Conservation (phyloP, 2,329 filamentous ascomycete species). For the Calonectria hongkongensis region DNA sequence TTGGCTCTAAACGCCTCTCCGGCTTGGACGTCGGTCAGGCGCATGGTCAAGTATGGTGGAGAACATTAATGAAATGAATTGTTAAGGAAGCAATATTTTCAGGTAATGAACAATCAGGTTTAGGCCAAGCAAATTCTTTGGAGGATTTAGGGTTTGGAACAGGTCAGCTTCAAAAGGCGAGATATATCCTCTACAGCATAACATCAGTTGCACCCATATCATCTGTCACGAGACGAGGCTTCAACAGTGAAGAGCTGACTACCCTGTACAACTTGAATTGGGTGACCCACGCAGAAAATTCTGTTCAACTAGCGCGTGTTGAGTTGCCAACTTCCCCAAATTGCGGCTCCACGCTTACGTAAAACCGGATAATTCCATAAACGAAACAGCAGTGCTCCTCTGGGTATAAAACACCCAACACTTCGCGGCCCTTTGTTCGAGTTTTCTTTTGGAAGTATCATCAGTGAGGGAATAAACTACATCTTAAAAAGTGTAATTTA, state of each 20-base stretch:
- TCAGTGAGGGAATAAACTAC: constrained; percentile 66
- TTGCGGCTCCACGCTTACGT: no score
- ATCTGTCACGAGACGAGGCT: no score
- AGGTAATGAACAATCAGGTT: not conserved
- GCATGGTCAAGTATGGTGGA: not conserved
- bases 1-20: not conserved
- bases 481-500: constrained; percentile 69
- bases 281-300: no score
- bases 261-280: no score
- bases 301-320: no score
- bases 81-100: not conserved
- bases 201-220: no score
- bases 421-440: no score
- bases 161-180: not conserved
- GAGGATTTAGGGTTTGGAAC: not conserved
- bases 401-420: no score
- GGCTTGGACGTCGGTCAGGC: not conserved
- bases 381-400: no score
- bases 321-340: no score
- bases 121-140: not conserved
- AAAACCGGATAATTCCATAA: no score
- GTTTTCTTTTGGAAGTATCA: constrained; percentile 52
- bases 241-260: no score
- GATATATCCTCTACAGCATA: not conserved
- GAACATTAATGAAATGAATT: not conserved